Conservation (phyloP, 441 rosid genomes). For the Mallotus japonicus region DNA sequence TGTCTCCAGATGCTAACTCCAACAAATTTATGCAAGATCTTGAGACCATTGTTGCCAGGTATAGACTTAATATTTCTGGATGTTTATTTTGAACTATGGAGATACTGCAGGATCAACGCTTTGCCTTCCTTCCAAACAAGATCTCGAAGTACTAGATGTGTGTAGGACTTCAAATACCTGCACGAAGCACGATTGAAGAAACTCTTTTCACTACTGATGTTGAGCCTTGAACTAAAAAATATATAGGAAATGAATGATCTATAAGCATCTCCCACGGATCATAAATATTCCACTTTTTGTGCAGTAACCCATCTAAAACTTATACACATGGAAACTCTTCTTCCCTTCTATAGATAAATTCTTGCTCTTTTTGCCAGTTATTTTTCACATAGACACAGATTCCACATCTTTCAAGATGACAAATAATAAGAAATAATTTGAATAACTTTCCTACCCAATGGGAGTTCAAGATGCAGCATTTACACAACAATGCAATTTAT, state of each 20-base stretch:
- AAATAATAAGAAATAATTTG: background rate
- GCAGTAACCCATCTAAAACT: slow-evolving; percentile 6
- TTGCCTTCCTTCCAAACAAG: slow-evolving; percentile 22
- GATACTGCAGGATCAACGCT: background rate
- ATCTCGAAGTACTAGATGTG: background rate
- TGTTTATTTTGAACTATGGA: background rate
- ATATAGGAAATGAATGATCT: background rate
- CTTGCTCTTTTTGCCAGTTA: background rate
- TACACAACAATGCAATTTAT: background rate
- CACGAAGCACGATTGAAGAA: slow-evolving; percentile 11
- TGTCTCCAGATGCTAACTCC: slow-evolving; percentile 63
- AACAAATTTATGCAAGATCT: slow-evolving; percentile 64
- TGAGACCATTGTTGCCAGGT: slow-evolving; percentile 45
- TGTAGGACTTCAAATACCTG: slow-evolving; percentile 29
- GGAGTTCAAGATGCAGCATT: slow-evolving; percentile 1
- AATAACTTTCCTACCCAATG: background rate
- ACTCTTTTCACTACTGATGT: slow-evolving; percentile 1
- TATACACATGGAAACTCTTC: background rate
- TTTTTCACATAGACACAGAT: background rate
- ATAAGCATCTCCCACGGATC: background rate
- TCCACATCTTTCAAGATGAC: background rate
- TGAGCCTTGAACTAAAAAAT: slow-evolving; percentile 2
- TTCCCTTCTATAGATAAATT: background rate
- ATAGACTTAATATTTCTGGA: background rate
- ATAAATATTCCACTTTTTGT: background rate